Base-by-base conservation (phyloP, 441 rosid species). In the Populus hybrid region DNA sequence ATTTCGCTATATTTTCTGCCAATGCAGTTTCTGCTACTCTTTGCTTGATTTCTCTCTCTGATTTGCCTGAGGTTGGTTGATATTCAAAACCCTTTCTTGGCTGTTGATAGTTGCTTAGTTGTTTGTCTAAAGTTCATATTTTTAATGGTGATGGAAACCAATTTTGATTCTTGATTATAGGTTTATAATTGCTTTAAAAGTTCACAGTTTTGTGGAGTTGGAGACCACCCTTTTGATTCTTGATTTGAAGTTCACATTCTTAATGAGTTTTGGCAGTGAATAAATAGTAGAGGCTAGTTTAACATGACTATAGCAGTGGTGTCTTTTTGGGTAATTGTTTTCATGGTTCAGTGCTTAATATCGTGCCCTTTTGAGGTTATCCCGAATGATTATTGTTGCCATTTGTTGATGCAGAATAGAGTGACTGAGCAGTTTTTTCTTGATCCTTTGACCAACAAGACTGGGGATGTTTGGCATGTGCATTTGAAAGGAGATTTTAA, bases 401-500 rank as follows among this genome's bases (percentile, higher is more conserved):
- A 20, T 14, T 57, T 30, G 38, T 28, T 57, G 40, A 68, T 86
- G 85, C 87, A 95, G 99, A 88, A 78, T 77, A 87, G 74, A 67
- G 94, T 91, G 82, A 89, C 95, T 30, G 94, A 89, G 86, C 83
- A 90, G 84, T 90, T 95, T 46, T 21, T 80, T 77, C 94, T 95
- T 6, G 92, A 93, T 85, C 91, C 98, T 23, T 74, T 80, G 12
- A 83, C 38, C 34, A 91, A 91, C 83, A 91, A 79, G 87, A 93
- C 92, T 5, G 99, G 97, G 9, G 90, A 93, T 81, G 84, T 91
- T 2, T 95, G 98, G 99, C 98, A 95, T 85, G 87, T 90, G 30
- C 89, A 88, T 78, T 68, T 95, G 73, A 87, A 84, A 84, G 98
- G 99, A 20, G 85, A 90, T 78, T 89, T 93, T 26, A 70, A 82